phyloP scores from a whole-genome alignment of 306 rosid genomes.

The Lithocarpus polystachyus region DNA sequence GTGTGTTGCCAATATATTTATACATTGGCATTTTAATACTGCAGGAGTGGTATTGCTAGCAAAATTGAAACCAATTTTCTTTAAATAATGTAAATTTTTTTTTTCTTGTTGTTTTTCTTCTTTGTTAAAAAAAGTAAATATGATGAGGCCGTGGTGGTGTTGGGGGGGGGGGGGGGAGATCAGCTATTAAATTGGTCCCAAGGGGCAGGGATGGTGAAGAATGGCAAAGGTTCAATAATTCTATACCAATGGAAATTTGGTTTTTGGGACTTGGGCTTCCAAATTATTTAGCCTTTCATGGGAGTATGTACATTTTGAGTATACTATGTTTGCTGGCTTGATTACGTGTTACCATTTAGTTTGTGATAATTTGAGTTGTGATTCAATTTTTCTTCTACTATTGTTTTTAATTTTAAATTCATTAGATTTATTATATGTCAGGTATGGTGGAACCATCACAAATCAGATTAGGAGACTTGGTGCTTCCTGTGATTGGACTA shows the following conservation, averaged over 20 bases:
- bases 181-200: neutral
- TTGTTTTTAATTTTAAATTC: constrained; percentile 6
- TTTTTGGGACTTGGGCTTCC: neutral
- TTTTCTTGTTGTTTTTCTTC: neutral
- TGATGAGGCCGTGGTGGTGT: neutral
- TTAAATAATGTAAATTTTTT: neutral
- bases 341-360: neutral
- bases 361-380: neutral
- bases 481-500: constrained; percentile 97
- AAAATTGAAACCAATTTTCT: neutral
- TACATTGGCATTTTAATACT: neutral
- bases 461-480: constrained; percentile 99
- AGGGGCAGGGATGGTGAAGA: neutral
- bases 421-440: constrained; percentile 27
- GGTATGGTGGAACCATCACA: constrained; percentile 92
- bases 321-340: too few relatives aligned
- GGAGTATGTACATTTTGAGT: neutral
- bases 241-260: neutral
- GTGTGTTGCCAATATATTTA: neutral
- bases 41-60: constrained; percentile 7
- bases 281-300: neutral
- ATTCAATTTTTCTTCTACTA: neutral
- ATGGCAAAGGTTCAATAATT: neutral
- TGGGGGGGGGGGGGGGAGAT: neutral
- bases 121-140: neutral